Percentiles rank a stretch among this genome's conserved stretches.
These are phyloP conservation scores for Botrytis elliptica DNA, from an alignment of 2,329 filamentous ascomycete species.

Conservation along the genomic window DNA sequence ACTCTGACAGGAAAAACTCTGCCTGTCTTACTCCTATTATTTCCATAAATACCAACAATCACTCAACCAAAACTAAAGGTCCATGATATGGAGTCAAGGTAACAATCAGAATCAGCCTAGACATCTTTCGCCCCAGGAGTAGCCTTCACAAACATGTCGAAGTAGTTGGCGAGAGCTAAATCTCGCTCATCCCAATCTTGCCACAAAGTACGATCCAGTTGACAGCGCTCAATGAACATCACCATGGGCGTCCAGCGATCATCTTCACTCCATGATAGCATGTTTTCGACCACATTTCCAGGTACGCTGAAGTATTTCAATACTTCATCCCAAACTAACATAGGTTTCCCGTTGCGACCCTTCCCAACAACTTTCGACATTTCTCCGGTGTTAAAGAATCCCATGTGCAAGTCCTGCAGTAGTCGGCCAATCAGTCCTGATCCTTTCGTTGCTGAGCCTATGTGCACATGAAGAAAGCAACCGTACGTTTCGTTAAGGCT, in stretches of 20 bases:
- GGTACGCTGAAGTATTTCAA: neutral
- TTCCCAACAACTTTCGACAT: neutral
- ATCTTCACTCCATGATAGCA: neutral
- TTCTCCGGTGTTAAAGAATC: neutral
- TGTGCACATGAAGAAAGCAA: neutral
- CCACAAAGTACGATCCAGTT: neutral
- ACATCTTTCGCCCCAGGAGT: neutral
- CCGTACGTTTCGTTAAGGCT: neutral
- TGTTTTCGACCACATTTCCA: neutral
- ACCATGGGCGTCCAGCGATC: neutral
- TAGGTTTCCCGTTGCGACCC: neutral
- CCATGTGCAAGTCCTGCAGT: neutral
- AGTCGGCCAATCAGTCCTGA: neutral
- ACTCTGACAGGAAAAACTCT: too few relatives aligned
- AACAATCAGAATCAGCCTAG: too few relatives aligned
- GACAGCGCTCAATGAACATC: slow-evolving; percentile 7
- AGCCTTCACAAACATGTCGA: slow-evolving; percentile 1
- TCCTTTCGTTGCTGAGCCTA: neutral
- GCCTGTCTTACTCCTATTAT: neutral
- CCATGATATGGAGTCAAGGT: too few relatives aligned
- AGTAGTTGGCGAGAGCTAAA: neutral
- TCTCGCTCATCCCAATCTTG: neutral
- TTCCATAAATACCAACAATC: neutral
- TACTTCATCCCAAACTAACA: slow-evolving; percentile 6
- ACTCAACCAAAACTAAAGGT: too few relatives aligned